Conservation (phyloP, 2,329 filamentous ascomycete species). For the Huntiella decipiens region DNA sequence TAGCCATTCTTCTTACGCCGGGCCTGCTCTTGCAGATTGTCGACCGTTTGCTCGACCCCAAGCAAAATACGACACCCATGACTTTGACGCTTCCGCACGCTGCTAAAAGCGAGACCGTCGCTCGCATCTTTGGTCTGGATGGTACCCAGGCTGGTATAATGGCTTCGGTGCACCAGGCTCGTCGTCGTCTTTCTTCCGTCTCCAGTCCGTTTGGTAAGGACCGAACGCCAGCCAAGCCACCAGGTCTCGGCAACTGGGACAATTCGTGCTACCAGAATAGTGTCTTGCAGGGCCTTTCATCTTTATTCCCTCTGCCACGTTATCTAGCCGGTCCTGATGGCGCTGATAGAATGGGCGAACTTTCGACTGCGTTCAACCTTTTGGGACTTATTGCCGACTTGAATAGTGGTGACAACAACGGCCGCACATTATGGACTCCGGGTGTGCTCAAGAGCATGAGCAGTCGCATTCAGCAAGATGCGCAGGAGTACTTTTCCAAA, state of each 20-base stretch:
- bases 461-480: constrained; percentile 91
- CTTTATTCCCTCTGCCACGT: constrained; percentile 47
- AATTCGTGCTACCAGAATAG: constrained; percentile 98
- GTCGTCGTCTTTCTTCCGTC: constrained; percentile 7
- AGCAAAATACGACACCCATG: constrained; percentile 6
- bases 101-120: constrained; percentile 8
- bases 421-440: constrained; percentile 65
- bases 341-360: constrained; percentile 13
- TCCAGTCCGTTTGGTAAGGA: constrained; percentile 4
- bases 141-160: constrained; percentile 5
- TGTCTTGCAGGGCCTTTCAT: constrained; percentile 67
- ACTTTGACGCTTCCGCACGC: constrained; percentile 6
- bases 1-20: constrained; percentile 5
- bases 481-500: constrained; percentile 91
- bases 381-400: constrained; percentile 50
- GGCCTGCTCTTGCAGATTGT: constrained; percentile 4
- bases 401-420: constrained; percentile 50
- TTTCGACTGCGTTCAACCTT: constrained; percentile 26
- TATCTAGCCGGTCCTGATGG: constrained; percentile 37
- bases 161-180: constrained; percentile 6
- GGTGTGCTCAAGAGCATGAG: constrained; percentile 74
- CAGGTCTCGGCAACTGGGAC: constrained; percentile 73
- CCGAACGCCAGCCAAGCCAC: constrained; percentile 20
- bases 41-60: constrained; percentile 9
- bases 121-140: constrained; percentile 8